phyloP scores from a whole-genome alignment of 2,329 filamentous ascomycete genomes.

The Ophiognomonia clavigignenti-juglandacearum region DNA sequence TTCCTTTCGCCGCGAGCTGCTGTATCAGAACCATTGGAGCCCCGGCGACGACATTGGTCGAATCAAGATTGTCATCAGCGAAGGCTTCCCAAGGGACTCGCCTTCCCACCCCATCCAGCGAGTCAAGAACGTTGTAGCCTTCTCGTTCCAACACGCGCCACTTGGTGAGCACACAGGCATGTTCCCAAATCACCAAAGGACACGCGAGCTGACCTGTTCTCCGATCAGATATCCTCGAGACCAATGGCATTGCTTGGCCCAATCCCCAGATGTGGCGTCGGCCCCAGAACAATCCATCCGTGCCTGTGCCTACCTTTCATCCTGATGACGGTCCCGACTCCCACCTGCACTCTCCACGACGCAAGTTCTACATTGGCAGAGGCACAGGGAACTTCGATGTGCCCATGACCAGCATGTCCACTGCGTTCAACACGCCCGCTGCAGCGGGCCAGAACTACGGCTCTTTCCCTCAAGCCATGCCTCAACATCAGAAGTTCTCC shows the following conservation, averaged over 20 bases:
- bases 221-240: conserved; percentile 64
- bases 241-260: conserved; percentile 73
- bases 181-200: too few species aligned
- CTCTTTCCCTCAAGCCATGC: neutral
- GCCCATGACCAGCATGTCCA: neutral
- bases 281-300: conserved; percentile 35
- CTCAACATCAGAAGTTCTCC: conserved; percentile 5
- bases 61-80: conserved; percentile 71
- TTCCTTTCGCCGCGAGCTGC: conserved; percentile 61
- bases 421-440: neutral
- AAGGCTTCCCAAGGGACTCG: conserved; percentile 59
- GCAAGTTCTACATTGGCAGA: conserved; percentile 22
- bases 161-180: conserved; percentile 55
- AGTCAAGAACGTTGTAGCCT: conserved; percentile 68
- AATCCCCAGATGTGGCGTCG: conserved; percentile 65
- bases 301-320: conserved; percentile 34
- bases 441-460: neutral
- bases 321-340: conserved; percentile 45
- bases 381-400: neutral
- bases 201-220: neutral
- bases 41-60: conserved; percentile 66
- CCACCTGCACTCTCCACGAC: conserved; percentile 59
- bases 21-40: conserved; percentile 68
- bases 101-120: conserved; percentile 53
- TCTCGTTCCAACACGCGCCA: conserved; percentile 83